A percentile compares a stretch with the other conserved stretches of the same genome.
Conservation (phyloP, 495 filamentous ascomycete species). For the Aspergillus funiculosus region DNA sequence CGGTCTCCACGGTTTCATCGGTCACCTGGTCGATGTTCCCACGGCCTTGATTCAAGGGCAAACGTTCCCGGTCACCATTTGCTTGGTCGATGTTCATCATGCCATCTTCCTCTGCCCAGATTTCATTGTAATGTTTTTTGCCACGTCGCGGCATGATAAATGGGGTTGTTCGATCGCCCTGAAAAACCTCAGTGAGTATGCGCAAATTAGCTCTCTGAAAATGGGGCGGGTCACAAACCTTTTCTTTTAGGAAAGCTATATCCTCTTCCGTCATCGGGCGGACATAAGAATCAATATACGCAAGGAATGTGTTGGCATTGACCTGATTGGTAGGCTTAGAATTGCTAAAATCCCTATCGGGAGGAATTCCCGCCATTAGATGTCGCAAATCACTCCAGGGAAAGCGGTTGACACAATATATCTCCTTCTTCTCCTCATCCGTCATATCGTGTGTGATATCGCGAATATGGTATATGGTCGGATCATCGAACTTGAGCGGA, state of each 20-base stretch:
- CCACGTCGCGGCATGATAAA: constrained; percentile 85
- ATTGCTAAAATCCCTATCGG: constrained; percentile 91
- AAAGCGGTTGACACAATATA: constrained; percentile 81
- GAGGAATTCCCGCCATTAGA: constrained; percentile 79
- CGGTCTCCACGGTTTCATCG: constrained; percentile 77
- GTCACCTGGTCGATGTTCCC: constrained; percentile 80
- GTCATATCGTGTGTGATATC: constrained; percentile 64
- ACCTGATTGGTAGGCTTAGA: constrained; percentile 93
- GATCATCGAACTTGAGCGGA: constrained; percentile 85
- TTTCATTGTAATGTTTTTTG: constrained; percentile 75
- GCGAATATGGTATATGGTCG: constrained; percentile 90
- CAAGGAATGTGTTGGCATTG: constrained; percentile 78
- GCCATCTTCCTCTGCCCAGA: constrained; percentile 92
- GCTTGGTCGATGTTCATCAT: constrained; percentile 60
- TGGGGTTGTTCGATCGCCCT: constrained; percentile 73
- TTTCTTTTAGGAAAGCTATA: constrained; percentile 84
- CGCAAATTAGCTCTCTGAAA: not conserved
- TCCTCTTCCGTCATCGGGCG: constrained; percentile 91
- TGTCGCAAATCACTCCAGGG: constrained; percentile 73
- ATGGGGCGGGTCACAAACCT: constrained; percentile 35
- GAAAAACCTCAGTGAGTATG: constrained; percentile 16
- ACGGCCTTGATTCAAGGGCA: constrained; percentile 73
- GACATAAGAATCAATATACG: constrained; percentile 86
- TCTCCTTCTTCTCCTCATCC: constrained; percentile 73
- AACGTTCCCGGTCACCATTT: constrained; percentile 52